phyloP scores from a whole-genome alignment of 257 asterid species.

The Knoxia roxburghii region DNA sequence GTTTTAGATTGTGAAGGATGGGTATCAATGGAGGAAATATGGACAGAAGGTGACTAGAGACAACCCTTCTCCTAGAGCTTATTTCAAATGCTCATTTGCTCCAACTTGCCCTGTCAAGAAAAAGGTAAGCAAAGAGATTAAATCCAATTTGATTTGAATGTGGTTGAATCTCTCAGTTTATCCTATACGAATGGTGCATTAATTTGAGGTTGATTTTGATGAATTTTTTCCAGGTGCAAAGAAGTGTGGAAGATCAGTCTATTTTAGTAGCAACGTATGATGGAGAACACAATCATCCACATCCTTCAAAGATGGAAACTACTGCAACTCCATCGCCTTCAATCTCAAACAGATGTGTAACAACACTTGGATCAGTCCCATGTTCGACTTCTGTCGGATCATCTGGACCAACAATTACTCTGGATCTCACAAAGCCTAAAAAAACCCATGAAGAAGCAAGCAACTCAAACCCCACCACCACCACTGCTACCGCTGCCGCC shows the following conservation, averaged over 20 bases:
- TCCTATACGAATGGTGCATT: too few species aligned
- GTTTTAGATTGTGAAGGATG: slow-evolving; percentile 76
- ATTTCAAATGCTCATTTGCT: slow-evolving; percentile 91
- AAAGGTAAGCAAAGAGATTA: slow-evolving; percentile 42
- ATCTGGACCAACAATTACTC: slow-evolving; percentile 40
- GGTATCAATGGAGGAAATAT: slow-evolving; percentile 94
- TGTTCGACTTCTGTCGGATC: slow-evolving; percentile 40
- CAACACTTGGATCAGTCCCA: slow-evolving; percentile 31
- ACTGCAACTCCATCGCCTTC: slow-evolving; percentile 20
- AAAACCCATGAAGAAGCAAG: slow-evolving; percentile 28
- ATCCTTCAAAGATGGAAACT: slow-evolving; percentile 49
- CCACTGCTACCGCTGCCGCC: too few species aligned
- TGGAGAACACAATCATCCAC: slow-evolving; percentile 87
- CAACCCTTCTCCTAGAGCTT: slow-evolving; percentile 95
- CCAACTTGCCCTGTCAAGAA: slow-evolving; percentile 88
- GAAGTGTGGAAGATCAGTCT: slow-evolving; percentile 73
- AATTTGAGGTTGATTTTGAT: not conserved
- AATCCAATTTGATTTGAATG: too few species aligned
- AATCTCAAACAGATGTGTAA: slow-evolving; percentile 21
- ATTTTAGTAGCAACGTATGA: slow-evolving; percentile 72
- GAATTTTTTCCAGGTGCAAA: slow-evolving; percentile 45
- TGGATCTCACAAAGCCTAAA: slow-evolving; percentile 55
- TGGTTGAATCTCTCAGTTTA: too few species aligned
- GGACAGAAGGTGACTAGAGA: slow-evolving; percentile 94
- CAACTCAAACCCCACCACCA: not conserved